Base-by-base conservation (phyloP, 768 basidiomycete species). In the Strobilomyces echinocephalus region DNA sequence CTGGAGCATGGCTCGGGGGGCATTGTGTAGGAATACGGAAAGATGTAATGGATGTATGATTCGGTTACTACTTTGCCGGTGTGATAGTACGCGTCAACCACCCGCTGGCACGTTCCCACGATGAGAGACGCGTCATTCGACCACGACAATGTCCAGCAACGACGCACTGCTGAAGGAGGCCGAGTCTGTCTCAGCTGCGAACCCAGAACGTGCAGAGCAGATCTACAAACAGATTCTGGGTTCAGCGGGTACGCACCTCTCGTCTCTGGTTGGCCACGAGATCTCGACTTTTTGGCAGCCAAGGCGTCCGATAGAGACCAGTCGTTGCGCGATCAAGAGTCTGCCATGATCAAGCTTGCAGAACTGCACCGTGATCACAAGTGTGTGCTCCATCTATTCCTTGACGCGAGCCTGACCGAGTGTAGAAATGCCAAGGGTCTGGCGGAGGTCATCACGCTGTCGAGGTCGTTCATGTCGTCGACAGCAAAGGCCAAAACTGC, bases 401-500 rank as follows among this genome's bases (percentile, higher is more conserved):
- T 48, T 5, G 8, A 40, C 11, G 8, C 34, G n/a, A 46, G 30
- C 41, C 46, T 54, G 41, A 60, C 46, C 14, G 16, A 28, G 49
- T 21, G 20, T 59, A 97, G 93, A 63, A 88, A 97, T 74, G 85
- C 90, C 18, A 70, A 84, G 56, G 89, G 88, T 16, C 77, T 98
- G 3, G 91, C 93, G 10, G 82, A 92, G 50, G 85, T 95, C 35
- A 90, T 97, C 51, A 88, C 84, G 0, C 77, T 87, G 26, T 92
- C 91, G 0, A 76, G 93, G 46, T 77, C 82, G 0, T 93, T 95
- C 76, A 90, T 95, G 81, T 85, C 90, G 0, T 87, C 88, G n/a
- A 90, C 92, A 0, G 95, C 95, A 15, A 97, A 97, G 72, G 95
- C 94, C 1, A 97, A 97, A 72, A 97, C 95, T 0, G 94, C 94